Conservation (phyloP, 495 filamentous ascomycete species). For the Daldinia concentrica region DNA sequence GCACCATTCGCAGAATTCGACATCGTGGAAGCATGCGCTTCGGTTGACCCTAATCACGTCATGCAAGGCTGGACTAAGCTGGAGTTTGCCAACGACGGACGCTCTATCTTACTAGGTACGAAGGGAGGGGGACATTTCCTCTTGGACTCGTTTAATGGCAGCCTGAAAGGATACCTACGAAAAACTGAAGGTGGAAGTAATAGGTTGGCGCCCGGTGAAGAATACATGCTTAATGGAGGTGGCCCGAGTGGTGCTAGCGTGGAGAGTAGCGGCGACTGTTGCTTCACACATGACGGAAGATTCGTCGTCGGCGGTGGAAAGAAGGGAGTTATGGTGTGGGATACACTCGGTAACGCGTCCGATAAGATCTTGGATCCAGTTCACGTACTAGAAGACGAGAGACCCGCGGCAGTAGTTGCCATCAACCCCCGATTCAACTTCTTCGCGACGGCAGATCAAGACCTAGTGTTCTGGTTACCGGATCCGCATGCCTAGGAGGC, state of each 20-base stretch:
- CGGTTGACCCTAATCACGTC: constrained; percentile 45
- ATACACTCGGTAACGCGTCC: constrained; percentile 65
- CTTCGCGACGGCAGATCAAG: constrained; percentile 85
- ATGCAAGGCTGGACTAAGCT: constrained; percentile 81
- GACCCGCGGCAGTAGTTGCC: constrained; percentile 76
- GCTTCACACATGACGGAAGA: constrained; percentile 86
- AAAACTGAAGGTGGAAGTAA: constrained; percentile 54
- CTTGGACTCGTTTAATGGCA: constrained; percentile 87
- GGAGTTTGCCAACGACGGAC: constrained; percentile 95
- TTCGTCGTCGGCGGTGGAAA: constrained; percentile 84
- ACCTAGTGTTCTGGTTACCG: constrained; percentile 90
- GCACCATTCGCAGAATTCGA: constrained; percentile 89
- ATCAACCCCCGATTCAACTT: constrained; percentile 93
- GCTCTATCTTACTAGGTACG: constrained; percentile 82
- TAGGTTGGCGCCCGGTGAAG: constrained; percentile 61
- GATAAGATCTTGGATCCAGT: constrained; percentile 71
- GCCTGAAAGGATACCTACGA: constrained; percentile 70
- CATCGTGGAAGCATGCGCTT: constrained; percentile 58
- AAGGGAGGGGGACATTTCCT: constrained; percentile 83
- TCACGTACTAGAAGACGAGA: constrained; percentile 69
- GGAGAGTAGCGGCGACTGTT: constrained; percentile 78
- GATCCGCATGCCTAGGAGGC: constrained; percentile 64
- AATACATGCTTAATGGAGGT: constrained; percentile 42
- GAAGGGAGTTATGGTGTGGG: constrained; percentile 82
- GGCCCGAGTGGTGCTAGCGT: constrained; percentile 44